Percentiles rank a stretch among this genome's conserved stretches.
phyloP scores from a whole-genome alignment of 2,329 filamentous ascomycete species.

The Hirsutella rhossiliensis region DNA sequence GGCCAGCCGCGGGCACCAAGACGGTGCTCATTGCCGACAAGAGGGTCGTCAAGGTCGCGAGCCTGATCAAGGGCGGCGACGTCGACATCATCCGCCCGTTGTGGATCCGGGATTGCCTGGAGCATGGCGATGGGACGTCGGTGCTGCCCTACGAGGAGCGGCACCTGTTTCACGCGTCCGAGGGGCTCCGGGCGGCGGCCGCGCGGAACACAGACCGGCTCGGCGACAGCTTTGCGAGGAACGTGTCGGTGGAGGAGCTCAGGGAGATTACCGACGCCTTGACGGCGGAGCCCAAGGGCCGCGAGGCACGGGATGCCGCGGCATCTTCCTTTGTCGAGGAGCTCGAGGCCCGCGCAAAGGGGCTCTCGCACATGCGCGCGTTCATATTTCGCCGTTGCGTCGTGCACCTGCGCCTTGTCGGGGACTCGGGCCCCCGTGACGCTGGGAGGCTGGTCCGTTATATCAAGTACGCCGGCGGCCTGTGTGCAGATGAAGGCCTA shows the following conservation, averaged over 20 bases:
- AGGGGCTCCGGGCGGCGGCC: slow-evolving; percentile 40
- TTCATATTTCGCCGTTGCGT: slow-evolving; percentile 39
- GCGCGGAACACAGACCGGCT: slow-evolving; percentile 59
- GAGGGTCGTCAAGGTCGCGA: slow-evolving; percentile 69
- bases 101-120: slow-evolving; percentile 78
- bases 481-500: slow-evolving; percentile 32
- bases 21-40: slow-evolving; percentile 73
- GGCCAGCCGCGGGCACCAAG: slow-evolving; percentile 44
- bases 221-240: slow-evolving; percentile 72
- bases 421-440: slow-evolving; percentile 17
- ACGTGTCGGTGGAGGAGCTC: slow-evolving; percentile 54
- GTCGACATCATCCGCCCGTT: slow-evolving; percentile 63
- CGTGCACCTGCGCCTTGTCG: slow-evolving; percentile 25
- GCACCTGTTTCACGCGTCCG: slow-evolving; percentile 62
- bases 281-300: slow-evolving; percentile 28
- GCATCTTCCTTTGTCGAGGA: slow-evolving; percentile 37
- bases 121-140: slow-evolving; percentile 37
- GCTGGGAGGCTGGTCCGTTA: slow-evolving; percentile 39
- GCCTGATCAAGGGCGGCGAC: slow-evolving; percentile 59
- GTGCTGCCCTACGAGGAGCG: slow-evolving; percentile 49
- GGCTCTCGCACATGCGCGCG: slow-evolving; percentile 35
- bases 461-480: slow-evolving; percentile 58
- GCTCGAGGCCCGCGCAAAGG: slow-evolving; percentile 43
- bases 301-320: slow-evolving; percentile 19
- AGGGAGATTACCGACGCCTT: slow-evolving; percentile 35